Conservation (phyloP, 2,329 filamentous ascomycete species). For the Apiospora koreana region DNA sequence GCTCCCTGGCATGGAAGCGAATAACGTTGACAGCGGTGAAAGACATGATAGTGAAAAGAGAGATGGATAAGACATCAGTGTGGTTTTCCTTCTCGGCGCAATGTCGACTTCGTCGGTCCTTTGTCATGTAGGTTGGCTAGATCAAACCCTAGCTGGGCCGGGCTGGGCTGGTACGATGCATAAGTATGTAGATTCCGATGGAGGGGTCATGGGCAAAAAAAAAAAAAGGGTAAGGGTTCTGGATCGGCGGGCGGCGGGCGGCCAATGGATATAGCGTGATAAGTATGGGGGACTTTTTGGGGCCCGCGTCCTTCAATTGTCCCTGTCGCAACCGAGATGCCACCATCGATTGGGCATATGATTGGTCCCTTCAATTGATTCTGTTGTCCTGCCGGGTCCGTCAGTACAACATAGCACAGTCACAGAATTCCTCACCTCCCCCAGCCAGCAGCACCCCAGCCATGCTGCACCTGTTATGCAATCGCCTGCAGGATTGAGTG, state of each 20-base stretch:
- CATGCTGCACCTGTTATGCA: too few relatives aligned
- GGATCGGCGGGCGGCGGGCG: not conserved
- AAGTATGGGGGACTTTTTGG: not conserved
- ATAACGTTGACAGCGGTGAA: not conserved
- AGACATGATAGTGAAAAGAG: not conserved
- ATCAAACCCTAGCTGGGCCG: not conserved
- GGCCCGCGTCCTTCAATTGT: not conserved
- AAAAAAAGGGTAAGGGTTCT: not conserved
- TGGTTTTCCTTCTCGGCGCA: not conserved
- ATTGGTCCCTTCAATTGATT: not conserved
- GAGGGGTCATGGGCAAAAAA: not conserved
- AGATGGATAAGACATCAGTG: not conserved
- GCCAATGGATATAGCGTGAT: not conserved
- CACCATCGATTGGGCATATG: not conserved
- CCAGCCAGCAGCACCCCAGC: too few relatives aligned
- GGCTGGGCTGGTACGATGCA: not conserved
- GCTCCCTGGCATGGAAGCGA: not conserved
- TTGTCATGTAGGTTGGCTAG: not conserved
- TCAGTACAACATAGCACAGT: not conserved
- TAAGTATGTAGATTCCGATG: not conserved
- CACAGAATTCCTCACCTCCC: too few relatives aligned
- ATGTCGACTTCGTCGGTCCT: not conserved
- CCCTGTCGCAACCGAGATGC: not conserved
- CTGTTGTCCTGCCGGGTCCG: not conserved
- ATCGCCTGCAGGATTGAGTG: not conserved